Percentiles rank a stretch among this genome's conserved stretches.
Evolutionary conservation across 1,139 yeast species (phyloP).

Genomic region (Candida gigantensis): DNA sequence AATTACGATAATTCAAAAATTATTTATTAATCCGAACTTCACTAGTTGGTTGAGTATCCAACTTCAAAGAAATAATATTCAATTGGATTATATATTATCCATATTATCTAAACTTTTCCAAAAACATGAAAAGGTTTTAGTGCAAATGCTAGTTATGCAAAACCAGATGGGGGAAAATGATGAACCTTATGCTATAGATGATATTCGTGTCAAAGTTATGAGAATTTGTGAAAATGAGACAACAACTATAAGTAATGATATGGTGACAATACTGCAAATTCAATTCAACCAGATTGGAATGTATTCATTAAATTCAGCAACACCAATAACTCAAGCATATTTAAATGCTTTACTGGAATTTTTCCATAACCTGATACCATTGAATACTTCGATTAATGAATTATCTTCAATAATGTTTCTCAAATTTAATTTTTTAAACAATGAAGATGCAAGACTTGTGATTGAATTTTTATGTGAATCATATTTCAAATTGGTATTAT

Average conservation of each 20-base stretch:
- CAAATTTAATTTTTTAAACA: slow-evolving; percentile 13
- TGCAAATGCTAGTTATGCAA: slow-evolving; percentile 5
- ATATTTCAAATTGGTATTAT: slow-evolving; percentile 12
- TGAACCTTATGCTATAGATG: slow-evolving; percentile 3
- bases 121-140: slow-evolving; percentile 8
- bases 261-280: slow-evolving; percentile 4
- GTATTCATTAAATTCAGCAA: slow-evolving; percentile 6
- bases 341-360: slow-evolving; percentile 9
- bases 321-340: slow-evolving; percentile 7
- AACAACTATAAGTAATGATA: not conserved
- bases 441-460: slow-evolving; percentile 9
- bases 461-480: slow-evolving; percentile 17
- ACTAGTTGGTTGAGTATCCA: slow-evolving; percentile 1
- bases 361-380: slow-evolving; percentile 11
- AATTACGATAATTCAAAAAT: slow-evolving; percentile 3
- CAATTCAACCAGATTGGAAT: slow-evolving; percentile 4
- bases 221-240: slow-evolving; percentile 1
- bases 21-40: slow-evolving; percentile 8
- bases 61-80: slow-evolving; percentile 1
- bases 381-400: slow-evolving; percentile 9
- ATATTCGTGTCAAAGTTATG: slow-evolving; percentile 11
- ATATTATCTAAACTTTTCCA: slow-evolving; percentile 6
- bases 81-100: slow-evolving; percentile 1
- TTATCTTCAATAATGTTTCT: slow-evolving; percentile 10
- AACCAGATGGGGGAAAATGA: not conserved